phyloP scores from a whole-genome alignment of 306 rosid species.

The Lathyrus oleraceus region DNA sequence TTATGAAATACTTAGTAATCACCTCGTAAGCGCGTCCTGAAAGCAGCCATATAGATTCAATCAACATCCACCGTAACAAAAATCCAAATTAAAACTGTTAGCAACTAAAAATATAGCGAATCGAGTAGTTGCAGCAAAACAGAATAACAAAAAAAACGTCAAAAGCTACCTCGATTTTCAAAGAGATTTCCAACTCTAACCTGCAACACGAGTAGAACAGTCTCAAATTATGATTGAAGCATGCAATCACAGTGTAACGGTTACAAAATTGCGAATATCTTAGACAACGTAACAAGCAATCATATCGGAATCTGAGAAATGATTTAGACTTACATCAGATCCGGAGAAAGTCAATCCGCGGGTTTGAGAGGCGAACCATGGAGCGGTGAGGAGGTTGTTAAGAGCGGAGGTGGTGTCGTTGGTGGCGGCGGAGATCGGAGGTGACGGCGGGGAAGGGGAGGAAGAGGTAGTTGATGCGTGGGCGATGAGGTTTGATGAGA shows the following conservation, averaged over 20 bases:
- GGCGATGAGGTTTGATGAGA: constrained; percentile 36
- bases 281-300: background rate
- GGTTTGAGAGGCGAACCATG: constrained; percentile 63
- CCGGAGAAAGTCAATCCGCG: constrained; percentile 66
- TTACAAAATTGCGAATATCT: background rate
- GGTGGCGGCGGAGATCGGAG: constrained; percentile 33
- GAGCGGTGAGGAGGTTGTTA: constrained; percentile 39
- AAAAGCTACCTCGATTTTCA: constrained; percentile 63
- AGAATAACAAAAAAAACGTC: background rate
- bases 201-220: constrained; percentile 45
- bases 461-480: constrained; percentile 35
- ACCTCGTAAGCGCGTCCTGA: constrained; percentile 84
- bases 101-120: constrained; percentile 13
- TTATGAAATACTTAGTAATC: background rate
- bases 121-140: background rate
- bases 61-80: constrained; percentile 32
- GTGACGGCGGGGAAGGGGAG: constrained; percentile 31
- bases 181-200: constrained; percentile 70
- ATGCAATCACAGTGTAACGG: background rate
- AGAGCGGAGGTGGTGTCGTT: constrained; percentile 18
- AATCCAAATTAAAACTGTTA: constrained; percentile 34
- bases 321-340: constrained; percentile 59
- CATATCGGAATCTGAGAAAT: background rate
- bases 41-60: constrained; percentile 23
- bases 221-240: background rate